Evolutionary conservation across 345 rosid species (phyloP), one percentile per base, ranked within the genome.

Genomic region (Anastatica hierochuntica): DNA sequence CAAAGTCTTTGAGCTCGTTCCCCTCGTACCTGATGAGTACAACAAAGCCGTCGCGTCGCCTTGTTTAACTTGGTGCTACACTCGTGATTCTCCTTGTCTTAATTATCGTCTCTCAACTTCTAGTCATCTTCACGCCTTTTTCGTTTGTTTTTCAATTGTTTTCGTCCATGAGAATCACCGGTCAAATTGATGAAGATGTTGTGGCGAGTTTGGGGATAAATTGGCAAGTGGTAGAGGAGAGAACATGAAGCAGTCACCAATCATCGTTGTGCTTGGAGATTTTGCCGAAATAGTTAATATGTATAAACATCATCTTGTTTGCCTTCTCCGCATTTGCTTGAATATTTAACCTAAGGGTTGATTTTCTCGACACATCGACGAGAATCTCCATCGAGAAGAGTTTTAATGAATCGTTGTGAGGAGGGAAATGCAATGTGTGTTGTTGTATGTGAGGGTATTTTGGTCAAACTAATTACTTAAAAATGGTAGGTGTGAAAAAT

Each of bases 1-100:
- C n/a, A n/a, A n/a, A n/a, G n/a, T n/a, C n/a, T n/a, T n/a, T n/a
- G n/a, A n/a, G 64, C 95, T 90, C 8, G 57, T 80, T 34, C 98
- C 96, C 21, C 95, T 84, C 14, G 98, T 90, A 18, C 98, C 95
- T 2, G 98, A 90, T 1, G 96, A 90, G 75, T 87, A 90, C 8
- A 90, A 83, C 11, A 90, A 72, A 20, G 85, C 81, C 13, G 96
- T 95, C 13, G 85, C 78, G 68, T 90, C 96, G 33, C 87, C 74
- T 62, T 72, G 83, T 59, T 67, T 18, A 49, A 90, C 79, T 69
- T 84, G 83, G 10, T 80, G 74, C 61, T 59, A 77, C 21, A 80
- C 73, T 46, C 77, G 82, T 19, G 36, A 26, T 11, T 37, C 62
- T 35, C 53, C 61, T 51, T 31, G 43, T 74, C 48, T 16, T 69